Base-by-base conservation (phyloP, 352 stramenopile genomes). In the Phytophthora melonis region DNA sequence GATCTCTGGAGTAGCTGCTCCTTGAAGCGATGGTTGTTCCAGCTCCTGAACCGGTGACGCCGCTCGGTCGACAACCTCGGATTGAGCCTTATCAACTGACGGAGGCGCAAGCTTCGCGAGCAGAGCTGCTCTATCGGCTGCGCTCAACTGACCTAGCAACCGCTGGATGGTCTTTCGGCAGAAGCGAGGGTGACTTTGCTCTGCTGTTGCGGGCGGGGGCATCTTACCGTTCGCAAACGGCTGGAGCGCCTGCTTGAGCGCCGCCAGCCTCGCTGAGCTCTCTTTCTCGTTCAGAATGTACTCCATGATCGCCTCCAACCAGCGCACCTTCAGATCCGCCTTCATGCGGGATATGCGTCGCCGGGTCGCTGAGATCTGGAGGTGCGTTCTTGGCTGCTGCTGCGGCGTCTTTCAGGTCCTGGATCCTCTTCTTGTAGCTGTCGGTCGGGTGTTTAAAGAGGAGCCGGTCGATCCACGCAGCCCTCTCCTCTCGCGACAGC, bases 311-410 rank as follows among this genome's bases (percentile, higher is more conserved):
- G 72, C 74, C 9, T 94, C 82, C 34, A 93, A 61, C 87, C 87
- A 93, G 6, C 70, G 67, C 57, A 94, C 82, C 49, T 93, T 94
- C 52, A 81, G 23, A n/a, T 92, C 78, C 7, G 84, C 58, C 19
- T 70, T 75, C 83, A 92, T 88, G 32, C 63, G 47, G 1, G 1
- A 92, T 36, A 13, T 82, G 66, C 0, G 49, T 10, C 3, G 75
- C 67, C 0, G 83, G 80, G 19, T 90, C 83, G 32, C 72, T 84
- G 1, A 75, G 21, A 47, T 68, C 50, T 34, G 70, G 73, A 6
- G 63, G 36, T 14, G 34, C 68, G 47, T 66, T 79, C 50, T 60
- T 58, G 5, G 60, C 63, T 34, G 59, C 52, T 25, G 47, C 56
- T 23, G 11, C 36, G 10, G 54, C 47, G 30, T 61, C 65, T 66